Evolutionary conservation across 1,139 yeast species (phyloP), one percentile per base, ranked within the genome.

Genomic region (Tardiomyces blankii): DNA sequence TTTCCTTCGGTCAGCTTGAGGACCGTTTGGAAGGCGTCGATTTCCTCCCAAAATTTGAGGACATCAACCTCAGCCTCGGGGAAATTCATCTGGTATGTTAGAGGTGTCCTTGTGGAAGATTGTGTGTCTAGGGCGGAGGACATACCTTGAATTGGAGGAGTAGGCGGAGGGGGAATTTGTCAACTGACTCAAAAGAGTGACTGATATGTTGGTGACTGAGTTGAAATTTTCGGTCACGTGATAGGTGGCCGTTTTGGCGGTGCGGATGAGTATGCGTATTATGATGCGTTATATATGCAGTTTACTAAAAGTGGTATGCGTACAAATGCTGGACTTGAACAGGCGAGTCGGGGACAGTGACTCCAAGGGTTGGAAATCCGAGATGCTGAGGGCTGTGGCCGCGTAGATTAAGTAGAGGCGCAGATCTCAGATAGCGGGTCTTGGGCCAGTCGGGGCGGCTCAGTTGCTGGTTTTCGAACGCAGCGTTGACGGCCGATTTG

Each of bases 1-100:
- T 81, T 77, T 49, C 78, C 97, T 64, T 89, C 75, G 44, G 95
- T 85, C 54, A 88, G 73, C 65, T 88, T 81, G 54, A 88, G 66
- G 41, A 95, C 80, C 45, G 86, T 82, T 55, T 87, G 88, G 72
- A 93, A 93, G 18, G 98, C 98, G 65, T 88, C 84, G 56, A 86
- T 75, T 51, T 88, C 93, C 47, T 82, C 77, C 99, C 99, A 91
- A 59, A 74, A 75, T 48, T 76, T 71, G 50, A 82, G 74, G 55
- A 89, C 78, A 56, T 80, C 78, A 59, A 84, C 93, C 69, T 91
- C 99, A 61, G 88, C 96, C 56, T 70, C 75, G 45, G 97, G 87
- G 70, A 91, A 91, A 59, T 69, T 64, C 82, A 69, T 67, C 48
- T 30, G 21, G 25, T 9, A 14, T 32, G n/a, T 40, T 40, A 40